These are phyloP conservation scores for Lasiosphaeriaceae sp. DNA, from an alignment of 495 filamentous ascomycete genomes.

Conservation along the genomic window DNA sequence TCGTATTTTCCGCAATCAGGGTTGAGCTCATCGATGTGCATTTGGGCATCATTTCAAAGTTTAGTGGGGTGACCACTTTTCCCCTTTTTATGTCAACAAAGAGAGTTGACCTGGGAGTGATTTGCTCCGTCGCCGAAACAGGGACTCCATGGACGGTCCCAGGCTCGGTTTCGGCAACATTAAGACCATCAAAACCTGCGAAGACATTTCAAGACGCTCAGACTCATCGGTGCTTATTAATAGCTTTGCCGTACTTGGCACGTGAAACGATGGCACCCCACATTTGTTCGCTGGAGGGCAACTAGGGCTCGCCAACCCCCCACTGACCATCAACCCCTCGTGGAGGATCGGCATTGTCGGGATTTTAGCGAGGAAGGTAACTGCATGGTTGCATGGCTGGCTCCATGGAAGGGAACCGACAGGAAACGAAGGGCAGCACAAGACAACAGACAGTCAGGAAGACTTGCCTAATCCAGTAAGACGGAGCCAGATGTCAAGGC, in stretches of 20 bases:
- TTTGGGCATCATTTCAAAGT: too few species aligned
- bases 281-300: background rate
- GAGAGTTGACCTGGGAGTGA: background rate
- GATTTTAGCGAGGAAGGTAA: background rate
- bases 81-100: background rate
- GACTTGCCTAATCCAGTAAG: constrained; percentile 18
- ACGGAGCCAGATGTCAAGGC: constrained; percentile 2
- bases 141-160: too few species aligned
- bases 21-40: too few species aligned
- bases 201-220: background rate
- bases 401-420: background rate
- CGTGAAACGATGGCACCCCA: constrained; percentile 9
- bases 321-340: background rate
- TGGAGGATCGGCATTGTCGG: background rate
- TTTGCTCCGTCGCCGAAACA: too few species aligned
- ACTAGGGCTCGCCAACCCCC: background rate
- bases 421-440: background rate
- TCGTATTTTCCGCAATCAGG: too few species aligned
- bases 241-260: constrained; percentile 5
- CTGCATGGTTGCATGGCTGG: too few species aligned
- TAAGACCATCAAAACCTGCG: background rate
- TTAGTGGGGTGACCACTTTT: background rate
- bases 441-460: background rate
- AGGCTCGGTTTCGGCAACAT: background rate
- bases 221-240: constrained; percentile 19